A percentile compares a stretch with the other conserved stretches of the same genome.
These are phyloP conservation scores for Cicer bijugum DNA, from an alignment of 306 rosid species.

Conservation along the genomic window DNA sequence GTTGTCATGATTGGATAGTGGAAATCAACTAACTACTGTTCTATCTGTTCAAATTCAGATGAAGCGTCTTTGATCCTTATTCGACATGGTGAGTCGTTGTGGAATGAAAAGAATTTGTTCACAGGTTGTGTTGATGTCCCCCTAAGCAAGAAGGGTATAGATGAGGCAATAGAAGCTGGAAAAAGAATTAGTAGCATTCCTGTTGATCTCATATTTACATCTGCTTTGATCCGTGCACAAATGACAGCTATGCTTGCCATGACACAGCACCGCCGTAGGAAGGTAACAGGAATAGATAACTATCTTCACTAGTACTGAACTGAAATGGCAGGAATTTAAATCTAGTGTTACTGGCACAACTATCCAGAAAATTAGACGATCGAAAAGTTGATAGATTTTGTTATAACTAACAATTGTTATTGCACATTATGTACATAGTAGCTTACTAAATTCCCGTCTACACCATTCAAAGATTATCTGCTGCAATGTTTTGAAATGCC, in stretches of 20 bases:
- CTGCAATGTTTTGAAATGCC: constrained; percentile 26
- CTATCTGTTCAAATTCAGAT: constrained; percentile 54
- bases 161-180: constrained; percentile 99
- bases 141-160: constrained; percentile 88
- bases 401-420: constrained; percentile 2
- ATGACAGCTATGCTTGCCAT: constrained; percentile 99
- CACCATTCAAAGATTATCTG: constrained; percentile 20
- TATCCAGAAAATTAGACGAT: constrained; percentile 14
- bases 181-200: constrained; percentile 98
- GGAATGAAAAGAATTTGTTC: constrained; percentile 97
- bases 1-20: constrained; percentile 25
- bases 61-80: constrained; percentile 94
- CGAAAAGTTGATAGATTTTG: constrained; percentile 19
- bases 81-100: constrained; percentile 91
- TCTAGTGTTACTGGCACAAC: neutral
- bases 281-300: constrained; percentile 56
- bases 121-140: constrained; percentile 99
- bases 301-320: constrained; percentile 23
- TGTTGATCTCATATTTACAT: constrained; percentile 87
- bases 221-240: constrained; percentile 96
- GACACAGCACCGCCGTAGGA: constrained; percentile 93
- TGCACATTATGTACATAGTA: constrained; percentile 15
- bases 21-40: constrained; percentile 27
- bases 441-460: constrained; percentile 14
- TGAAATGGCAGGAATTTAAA: constrained; percentile 5